These are phyloP conservation scores for Meira nashicola DNA, from an alignment of 1,284 basidiomycete species.

Conservation along the genomic window DNA sequence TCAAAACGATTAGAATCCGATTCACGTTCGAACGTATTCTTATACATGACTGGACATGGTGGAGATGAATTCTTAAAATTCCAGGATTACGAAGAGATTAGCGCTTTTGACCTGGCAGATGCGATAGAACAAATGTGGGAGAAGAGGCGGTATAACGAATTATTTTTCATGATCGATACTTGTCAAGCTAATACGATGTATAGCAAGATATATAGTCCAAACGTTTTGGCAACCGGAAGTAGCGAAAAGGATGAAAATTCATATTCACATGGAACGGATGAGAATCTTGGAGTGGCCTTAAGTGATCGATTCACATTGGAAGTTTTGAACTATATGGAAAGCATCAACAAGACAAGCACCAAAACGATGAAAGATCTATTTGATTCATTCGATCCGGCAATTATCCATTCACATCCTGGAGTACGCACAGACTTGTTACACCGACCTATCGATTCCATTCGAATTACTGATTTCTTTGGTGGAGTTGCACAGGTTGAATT, in stretches of 20 bases:
- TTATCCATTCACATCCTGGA: constrained; percentile 78
- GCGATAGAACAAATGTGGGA: constrained; percentile 98
- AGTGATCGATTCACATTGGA: constrained; percentile 94
- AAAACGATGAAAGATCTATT: constrained; percentile 81
- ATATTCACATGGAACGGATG: constrained; percentile 88
- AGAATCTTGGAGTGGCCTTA: constrained; percentile 88
- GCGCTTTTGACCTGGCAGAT: constrained; percentile 83
- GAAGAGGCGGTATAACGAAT: constrained; percentile 87
- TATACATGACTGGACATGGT: constrained; percentile 97
- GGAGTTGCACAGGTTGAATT: constrained; percentile 78
- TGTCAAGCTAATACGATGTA: constrained; percentile 97
- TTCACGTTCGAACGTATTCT: constrained; percentile 86
- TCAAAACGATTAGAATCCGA: constrained; percentile 88
- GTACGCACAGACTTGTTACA: constrained; percentile 78
- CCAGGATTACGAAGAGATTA: constrained; percentile 96
- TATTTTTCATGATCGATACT: constrained; percentile 97
- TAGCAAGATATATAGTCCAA: constrained; percentile 88
- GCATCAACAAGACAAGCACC: constrained; percentile 80
- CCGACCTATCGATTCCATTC: constrained; percentile 65
- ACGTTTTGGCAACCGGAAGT: constrained; percentile 88
- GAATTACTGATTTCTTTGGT: constrained; percentile 92
- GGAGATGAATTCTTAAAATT: constrained; percentile 98
- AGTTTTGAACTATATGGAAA: constrained; percentile 83
- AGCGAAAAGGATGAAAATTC: constrained; percentile 84
- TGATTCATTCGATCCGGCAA: constrained; percentile 67